Evolutionary conservation across 2,329 filamentous ascomycete species (phyloP).

Genomic region (Magnaporthiopsis rhizophila): DNA sequence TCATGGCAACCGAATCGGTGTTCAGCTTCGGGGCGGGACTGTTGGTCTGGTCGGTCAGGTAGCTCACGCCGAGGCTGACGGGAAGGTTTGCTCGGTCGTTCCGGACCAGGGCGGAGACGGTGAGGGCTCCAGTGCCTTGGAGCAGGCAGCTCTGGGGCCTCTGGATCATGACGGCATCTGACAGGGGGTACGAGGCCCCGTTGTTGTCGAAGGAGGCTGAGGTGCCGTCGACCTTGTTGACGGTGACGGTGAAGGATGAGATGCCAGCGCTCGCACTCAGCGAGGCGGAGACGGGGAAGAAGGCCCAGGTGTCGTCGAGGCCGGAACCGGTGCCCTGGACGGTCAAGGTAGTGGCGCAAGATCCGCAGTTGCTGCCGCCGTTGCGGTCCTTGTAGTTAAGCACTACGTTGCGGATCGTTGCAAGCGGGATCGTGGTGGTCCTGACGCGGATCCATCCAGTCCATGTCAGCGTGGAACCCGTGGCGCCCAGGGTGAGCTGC

Average conservation of each 20-base stretch:
- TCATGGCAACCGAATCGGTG: slow-evolving; percentile 29
- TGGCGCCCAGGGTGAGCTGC: slow-evolving; percentile 43
- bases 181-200: slow-evolving; percentile 43
- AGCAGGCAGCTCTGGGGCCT: slow-evolving; percentile 48
- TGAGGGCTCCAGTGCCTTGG: slow-evolving; percentile 32
- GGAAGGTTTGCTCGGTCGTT: slow-evolving; percentile 36
- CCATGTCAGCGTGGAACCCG: slow-evolving; percentile 39
- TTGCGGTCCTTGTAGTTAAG: slow-evolving; percentile 49
- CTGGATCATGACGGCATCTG: slow-evolving; percentile 48
- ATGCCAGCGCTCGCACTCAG: slow-evolving; percentile 53
- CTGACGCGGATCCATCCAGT: slow-evolving; percentile 49
- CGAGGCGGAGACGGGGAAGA: slow-evolving; percentile 38
- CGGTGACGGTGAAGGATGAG: slow-evolving; percentile 48
- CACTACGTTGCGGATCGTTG: slow-evolving; percentile 36
- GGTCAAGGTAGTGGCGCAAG: slow-evolving; percentile 36
- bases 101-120: slow-evolving; percentile 38
- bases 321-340: slow-evolving; percentile 42
- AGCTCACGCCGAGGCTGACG: slow-evolving; percentile 33
- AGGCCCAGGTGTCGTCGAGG: slow-evolving; percentile 53
- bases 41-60: slow-evolving; percentile 30
- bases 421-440: slow-evolving; percentile 37
- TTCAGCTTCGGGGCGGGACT: slow-evolving; percentile 35
- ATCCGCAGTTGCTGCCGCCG: slow-evolving; percentile 38
- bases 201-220: slow-evolving; percentile 47
- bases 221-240: slow-evolving; percentile 40